Percentiles rank a stretch among this genome's conserved stretches.
These are phyloP conservation scores for Monosporozyma aerobia DNA, from an alignment of 805 yeast genomes.

Conservation along the genomic window DNA sequence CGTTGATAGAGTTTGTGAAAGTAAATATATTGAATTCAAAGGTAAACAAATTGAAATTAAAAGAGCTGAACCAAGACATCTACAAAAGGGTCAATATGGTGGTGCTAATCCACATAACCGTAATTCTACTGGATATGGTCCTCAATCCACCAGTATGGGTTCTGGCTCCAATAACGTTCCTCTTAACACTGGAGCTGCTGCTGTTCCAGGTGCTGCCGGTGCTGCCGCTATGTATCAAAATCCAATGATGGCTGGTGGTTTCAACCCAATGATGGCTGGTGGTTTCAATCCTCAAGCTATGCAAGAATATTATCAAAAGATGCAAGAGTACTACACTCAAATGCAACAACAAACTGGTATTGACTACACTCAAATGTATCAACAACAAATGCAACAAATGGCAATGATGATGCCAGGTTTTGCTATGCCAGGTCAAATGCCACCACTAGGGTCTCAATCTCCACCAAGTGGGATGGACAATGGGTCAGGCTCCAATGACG, in stretches of 20 bases:
- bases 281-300: conserved; percentile 43
- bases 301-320: conserved; percentile 55
- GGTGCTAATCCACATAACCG: conserved; percentile 8
- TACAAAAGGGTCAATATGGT: conserved; percentile 34
- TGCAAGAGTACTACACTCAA: conserved; percentile 43
- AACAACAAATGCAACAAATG: conserved; percentile 32
- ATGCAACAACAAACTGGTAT: conserved; percentile 30
- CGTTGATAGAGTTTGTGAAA: conserved; percentile 78
- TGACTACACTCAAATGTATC: conserved; percentile 29
- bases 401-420: conserved; percentile 22
- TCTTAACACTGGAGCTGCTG: conserved; percentile 7
- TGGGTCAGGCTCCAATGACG: conserved; percentile 16
- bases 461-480: conserved; percentile 10
- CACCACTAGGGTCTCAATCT: conserved; percentile 4
- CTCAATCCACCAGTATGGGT: neutral
- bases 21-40: conserved; percentile 72
- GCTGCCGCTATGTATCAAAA: conserved; percentile 26
- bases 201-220: neutral
- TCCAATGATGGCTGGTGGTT: conserved; percentile 23
- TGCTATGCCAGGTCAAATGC: conserved; percentile 16
- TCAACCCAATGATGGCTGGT: conserved; percentile 17
- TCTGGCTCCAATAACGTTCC: conserved; percentile 7
- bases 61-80: conserved; percentile 76
- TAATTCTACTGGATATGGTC: conserved; percentile 24
- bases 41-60: conserved; percentile 82